Evolutionary conservation across 2,329 filamentous ascomycete species (phyloP).

Genomic region (Elsinoe perseae): DNA sequence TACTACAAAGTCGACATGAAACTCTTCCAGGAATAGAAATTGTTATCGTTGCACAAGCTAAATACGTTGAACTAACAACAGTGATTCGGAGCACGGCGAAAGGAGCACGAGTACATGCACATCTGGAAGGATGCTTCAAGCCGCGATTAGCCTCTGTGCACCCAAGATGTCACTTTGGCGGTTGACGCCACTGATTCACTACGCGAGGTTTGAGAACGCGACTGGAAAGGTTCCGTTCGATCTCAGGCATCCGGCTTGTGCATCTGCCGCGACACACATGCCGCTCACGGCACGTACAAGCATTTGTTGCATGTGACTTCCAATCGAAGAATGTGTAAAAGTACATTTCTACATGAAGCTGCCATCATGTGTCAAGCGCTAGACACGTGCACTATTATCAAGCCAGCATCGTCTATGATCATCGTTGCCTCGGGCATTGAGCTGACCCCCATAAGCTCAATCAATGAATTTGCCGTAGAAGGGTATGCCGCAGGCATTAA

Average conservation of each 20-base stretch:
- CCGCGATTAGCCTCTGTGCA: background rate
- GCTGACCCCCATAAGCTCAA: conserved; percentile 26
- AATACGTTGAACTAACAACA: background rate
- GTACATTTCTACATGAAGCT: background rate
- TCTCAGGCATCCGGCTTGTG: background rate
- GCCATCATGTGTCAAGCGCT: background rate
- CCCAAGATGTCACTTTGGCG: background rate
- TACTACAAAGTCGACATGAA: too few species aligned
- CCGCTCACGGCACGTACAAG: background rate
- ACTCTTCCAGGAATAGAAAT: background rate
- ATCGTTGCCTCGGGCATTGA: background rate
- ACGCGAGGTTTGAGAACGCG: background rate
- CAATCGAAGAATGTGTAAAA: background rate
- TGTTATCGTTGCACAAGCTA: background rate
- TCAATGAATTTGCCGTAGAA: conserved; percentile 68
- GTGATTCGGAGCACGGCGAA: background rate
- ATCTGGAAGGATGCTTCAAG: background rate
- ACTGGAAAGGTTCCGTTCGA: background rate
- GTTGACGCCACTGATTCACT: background rate
- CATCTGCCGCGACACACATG: background rate
- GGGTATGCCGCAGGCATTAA: conserved; percentile 65
- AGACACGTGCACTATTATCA: background rate
- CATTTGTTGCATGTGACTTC: background rate
- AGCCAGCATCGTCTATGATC: background rate
- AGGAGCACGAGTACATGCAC: background rate